Base-by-base conservation (phyloP, 305 asterid genomes). In the Vinca major region DNA sequence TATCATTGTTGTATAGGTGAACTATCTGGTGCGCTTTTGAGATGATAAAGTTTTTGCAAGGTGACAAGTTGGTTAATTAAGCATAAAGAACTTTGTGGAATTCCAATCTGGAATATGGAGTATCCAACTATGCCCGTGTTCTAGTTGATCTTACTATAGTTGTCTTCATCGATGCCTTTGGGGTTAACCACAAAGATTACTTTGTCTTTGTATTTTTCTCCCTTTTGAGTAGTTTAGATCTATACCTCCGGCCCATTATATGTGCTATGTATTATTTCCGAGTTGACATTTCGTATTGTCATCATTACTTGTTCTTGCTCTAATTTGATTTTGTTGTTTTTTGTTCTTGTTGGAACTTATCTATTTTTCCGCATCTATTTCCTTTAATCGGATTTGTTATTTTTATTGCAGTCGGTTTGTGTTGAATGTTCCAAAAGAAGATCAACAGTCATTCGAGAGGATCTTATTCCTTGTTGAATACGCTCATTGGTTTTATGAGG, bases 361-460 rank as follows among this genome's bases (percentile, higher is more conserved):
- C 39, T 21, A 4, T 63, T 17, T 60, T 65, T 75, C 43, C 44
- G 37, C 60, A 1, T 71, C 43, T 61, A 53, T 52, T 40, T 21
- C 50, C 70, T 43, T n/a, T 40, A 20, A 47, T 44, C 20, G 20
- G 26, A 61, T 45, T 69, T 61, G 19, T 45, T 7, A 53, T 71
- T 62, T 57, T 55, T 80, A 67, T 13, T 78, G 88, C 92, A 93
- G 99, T 73, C 99, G 99, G 67, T 93, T 93, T 79, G 97, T 93
- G 75, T 86, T 93, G 75, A 93, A 93, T 62, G 99, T 93, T 77
- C 99, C 99, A n/a, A 90, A 90, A 85, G 99, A 93, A 86, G 99
- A 93, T 74, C 94, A 88, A 56, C 97, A 93, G 76, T 90, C 99
- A 40, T 93, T 90, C 71, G 99, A 93, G 87, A 89, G 99, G 86